Base-by-base conservation (phyloP, 768 basidiomycete genomes). In the Inosperma sp. region DNA sequence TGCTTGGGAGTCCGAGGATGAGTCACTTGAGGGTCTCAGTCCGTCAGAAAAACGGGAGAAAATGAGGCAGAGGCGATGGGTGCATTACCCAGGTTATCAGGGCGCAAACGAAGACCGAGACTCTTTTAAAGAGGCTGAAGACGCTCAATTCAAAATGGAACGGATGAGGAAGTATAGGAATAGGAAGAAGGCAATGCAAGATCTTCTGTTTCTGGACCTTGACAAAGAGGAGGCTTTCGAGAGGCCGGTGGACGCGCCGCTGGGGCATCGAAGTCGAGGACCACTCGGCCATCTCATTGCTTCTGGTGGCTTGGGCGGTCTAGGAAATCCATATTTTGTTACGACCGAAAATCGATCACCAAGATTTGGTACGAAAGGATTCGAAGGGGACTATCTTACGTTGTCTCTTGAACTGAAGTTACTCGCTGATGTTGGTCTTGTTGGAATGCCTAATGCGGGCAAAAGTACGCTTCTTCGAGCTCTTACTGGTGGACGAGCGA, bases 401-500 rank as follows among this genome's bases (percentile, higher is more conserved):
- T 77, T 98, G n/a, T 78, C 83, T 16, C 74, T 99, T 12, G 95
- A 96, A 65, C 84, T 99, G 54, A 97, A 97, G 66, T 77, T 95
- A 5, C 75, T 94, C 3, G 93, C 95, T 2, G 95, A 99, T 65
- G 76, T 98, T n/a, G 96, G 92, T 0, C 73, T 99, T 16, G 93
- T 99, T 2, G 96, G 96, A 0, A 84, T 96, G 72, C 96, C 96
- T 6, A 99, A 97, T 59, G 92, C 89, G 0, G 95, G 86, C 23
- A 89, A 91, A 72, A 94, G 91, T 67, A 98, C 96, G 0, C 69
- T 99, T 2, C 74, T 98, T 4, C 83, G 90, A 16, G 93, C 93
- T 0, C 71, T 98, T 7, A 96, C 94, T 0, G 89, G 88, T 7
- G 85, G 91, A 3, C 76, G 88, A 22, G 87, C 89, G 9, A 85